A percentile compares a stretch with the other conserved stretches of the same genome.
These are phyloP conservation scores for Alloteropsis angusta DNA, from an alignment of 202 grass and related monocot genomes.

Conservation along the genomic window DNA sequence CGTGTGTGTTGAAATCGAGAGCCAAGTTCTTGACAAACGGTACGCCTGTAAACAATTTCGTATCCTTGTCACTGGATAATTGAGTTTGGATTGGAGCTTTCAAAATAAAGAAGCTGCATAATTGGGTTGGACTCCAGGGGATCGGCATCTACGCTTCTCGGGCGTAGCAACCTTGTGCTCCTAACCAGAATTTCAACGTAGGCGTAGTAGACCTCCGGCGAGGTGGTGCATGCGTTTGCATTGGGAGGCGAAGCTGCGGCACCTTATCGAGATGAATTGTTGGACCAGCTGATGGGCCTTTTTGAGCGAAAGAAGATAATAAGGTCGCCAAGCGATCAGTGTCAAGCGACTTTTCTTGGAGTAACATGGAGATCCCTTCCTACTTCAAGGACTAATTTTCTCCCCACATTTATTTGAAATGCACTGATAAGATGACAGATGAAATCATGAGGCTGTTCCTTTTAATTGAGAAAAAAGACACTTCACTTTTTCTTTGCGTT, in stretches of 20 bases:
- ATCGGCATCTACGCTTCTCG: constrained; percentile 6
- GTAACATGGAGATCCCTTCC: constrained; percentile 1
- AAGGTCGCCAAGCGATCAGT: constrained; percentile 9
- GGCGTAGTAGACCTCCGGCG: constrained; percentile 8
- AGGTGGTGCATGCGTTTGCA: constrained; percentile 1
- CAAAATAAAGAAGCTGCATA: neutral
- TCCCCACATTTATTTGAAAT: neutral
- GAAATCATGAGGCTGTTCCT: constrained; percentile 11
- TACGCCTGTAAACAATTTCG: neutral
- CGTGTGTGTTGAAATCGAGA: neutral
- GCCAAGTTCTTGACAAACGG: constrained; percentile 15
- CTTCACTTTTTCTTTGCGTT: neutral
- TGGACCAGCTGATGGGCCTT: constrained; percentile 7
- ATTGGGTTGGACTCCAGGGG: constrained; percentile 8
- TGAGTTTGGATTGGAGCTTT: neutral
- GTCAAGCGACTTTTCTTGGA: constrained; percentile 8
- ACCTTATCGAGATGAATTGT: constrained; percentile 24
- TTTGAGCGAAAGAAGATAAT: neutral
- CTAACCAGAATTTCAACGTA: constrained; percentile 21
- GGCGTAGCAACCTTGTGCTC: constrained; percentile 24
- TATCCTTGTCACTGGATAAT: neutral
- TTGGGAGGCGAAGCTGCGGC: neutral
- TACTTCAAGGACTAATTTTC: neutral
- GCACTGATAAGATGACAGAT: neutral
- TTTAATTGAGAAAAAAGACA: neutral